Base-by-base conservation (phyloP, 1,139 yeast species). In the Hansenula sp. region DNA sequence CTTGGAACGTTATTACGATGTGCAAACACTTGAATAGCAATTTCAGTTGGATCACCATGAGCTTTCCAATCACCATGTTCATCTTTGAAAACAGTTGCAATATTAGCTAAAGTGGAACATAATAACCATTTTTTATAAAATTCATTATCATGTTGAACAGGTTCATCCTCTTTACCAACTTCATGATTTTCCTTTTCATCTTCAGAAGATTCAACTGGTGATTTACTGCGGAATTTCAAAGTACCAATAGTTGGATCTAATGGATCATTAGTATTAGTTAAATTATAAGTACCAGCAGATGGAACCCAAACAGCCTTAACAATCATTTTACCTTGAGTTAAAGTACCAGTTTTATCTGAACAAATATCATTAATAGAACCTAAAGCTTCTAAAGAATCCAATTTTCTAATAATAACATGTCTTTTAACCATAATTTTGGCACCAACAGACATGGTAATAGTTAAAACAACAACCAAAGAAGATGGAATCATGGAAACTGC, bases 401-500 rank as follows among this genome's bases (percentile, higher is more conserved):
- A 69, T 53, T 82, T 84, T 55, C 94, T 71, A 17, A 85, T 89
- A 62, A 85, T 80, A 29, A 85, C 94, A 55, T 82, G 69, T 54
- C 82, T 74, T 37, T 65, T 61, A 32, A 80, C 83, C 94, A 85
- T 85, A 14, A 79, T 83, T 52, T 81, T 82, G 29, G 94, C 85
- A 20, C 94, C 94, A 45, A 83, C 82, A 8, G 94, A 90, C 92
- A 85, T 84, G 5, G 94, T 84, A 46, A 85, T 84, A 14, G 94
- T 84, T 45, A 85, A 72, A 18, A 85, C 94, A 31, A 84, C 94
- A 44, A 84, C 82, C 51, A 85, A 70, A 1, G 90, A 80, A 4
- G 90, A 84, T 3, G 94, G 95, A 54, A 84, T 84, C 92, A 84
- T 83, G 3, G 92, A 79, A 37, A 84, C 68, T 2, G 92, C 92